These are phyloP conservation scores for Cercospora citrullina DNA, from an alignment of 2,329 filamentous ascomycete genomes.

Conservation along the genomic window DNA sequence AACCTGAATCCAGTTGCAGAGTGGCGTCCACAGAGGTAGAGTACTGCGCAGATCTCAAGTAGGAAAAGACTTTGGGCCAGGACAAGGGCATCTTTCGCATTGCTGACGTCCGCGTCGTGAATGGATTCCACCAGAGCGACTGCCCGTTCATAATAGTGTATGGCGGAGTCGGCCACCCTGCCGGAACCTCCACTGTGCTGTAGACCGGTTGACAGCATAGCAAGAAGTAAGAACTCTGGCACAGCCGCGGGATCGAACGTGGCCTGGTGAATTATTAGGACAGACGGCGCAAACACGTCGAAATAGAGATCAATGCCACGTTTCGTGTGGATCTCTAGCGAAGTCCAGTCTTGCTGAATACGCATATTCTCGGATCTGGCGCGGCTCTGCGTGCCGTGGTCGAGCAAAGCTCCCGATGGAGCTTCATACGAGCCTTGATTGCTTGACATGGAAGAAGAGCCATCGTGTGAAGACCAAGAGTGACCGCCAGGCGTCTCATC, in stretches of 20 bases:
- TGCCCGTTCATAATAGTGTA: conserved; percentile 13
- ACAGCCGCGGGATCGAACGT: neutral
- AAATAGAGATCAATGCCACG: neutral
- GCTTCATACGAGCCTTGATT: neutral
- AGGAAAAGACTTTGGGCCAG: conserved; percentile 45
- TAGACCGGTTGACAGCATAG: neutral
- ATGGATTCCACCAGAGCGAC: conserved; percentile 1
- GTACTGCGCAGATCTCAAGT: conserved; percentile 47
- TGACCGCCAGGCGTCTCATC: neutral
- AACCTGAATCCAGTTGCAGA: conserved; percentile 43
- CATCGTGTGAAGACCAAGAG: neutral
- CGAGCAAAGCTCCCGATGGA: neutral
- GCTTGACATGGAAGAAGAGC: neutral
- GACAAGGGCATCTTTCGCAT: conserved; percentile 28
- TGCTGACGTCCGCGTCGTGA: conserved; percentile 2
- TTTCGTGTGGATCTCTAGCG: neutral
- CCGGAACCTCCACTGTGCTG: neutral
- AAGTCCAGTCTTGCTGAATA: neutral
- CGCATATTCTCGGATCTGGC: too few relatives aligned
- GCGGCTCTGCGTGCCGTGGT: neutral
- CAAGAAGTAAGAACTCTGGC: neutral
- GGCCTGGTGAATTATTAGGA: neutral
- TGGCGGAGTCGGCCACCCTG: neutral
- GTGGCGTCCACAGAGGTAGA: conserved; percentile 45
- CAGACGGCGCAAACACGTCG: neutral